Base-by-base conservation (phyloP, 345 rosid species). In the Clausena lansium region DNA sequence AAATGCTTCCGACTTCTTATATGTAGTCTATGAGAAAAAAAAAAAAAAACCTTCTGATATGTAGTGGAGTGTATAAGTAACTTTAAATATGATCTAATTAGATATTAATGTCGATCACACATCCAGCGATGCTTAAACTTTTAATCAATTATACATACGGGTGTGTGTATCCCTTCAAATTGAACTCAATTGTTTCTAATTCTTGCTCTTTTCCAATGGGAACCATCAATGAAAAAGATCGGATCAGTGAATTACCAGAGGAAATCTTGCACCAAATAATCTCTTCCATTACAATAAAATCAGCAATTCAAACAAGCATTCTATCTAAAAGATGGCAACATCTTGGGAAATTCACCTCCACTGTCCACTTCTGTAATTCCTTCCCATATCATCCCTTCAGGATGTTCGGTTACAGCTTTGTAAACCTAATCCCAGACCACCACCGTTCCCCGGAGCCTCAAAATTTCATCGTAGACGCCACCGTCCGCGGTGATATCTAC, bases 171-270 rank as follows among this genome's bases (percentile, higher is more conserved):
- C 50, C 50, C 50, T 41, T 11, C 14, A 10, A 9, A 41, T n/a
- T 58, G 28, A 28, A 36, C 39, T 36, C 41, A 62, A 28, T 62
- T 11, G 20, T 27, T 19, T 62, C 27, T 35, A 9, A 32, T 20
- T 36, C 47, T 65, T 33, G 14, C 9, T 10, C 70, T n/a, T 36
- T 38, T 38, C n/a, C 52, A 36, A 67, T 67, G 45, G 28, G 20
- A 32, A 3, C 67, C 39, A 17, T 64, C 13, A 25, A 65, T 35
- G 45, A 66, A 66, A 32, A 1, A 68, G 57, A 69, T 14, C 73
- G 25, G 15, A 69, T 69, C 73, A 69, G 73, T n/a, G 59, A 45
- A 47, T 50, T 69, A 27, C 59, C 60, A 47, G 60, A 70, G 38
- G 73, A 70, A 70, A 70, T 70, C 35, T 50, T 47, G 55, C 72